Evolutionary conservation across 2,329 filamentous ascomycete species (phyloP).

Genomic region (Diaporthe destruens): DNA sequence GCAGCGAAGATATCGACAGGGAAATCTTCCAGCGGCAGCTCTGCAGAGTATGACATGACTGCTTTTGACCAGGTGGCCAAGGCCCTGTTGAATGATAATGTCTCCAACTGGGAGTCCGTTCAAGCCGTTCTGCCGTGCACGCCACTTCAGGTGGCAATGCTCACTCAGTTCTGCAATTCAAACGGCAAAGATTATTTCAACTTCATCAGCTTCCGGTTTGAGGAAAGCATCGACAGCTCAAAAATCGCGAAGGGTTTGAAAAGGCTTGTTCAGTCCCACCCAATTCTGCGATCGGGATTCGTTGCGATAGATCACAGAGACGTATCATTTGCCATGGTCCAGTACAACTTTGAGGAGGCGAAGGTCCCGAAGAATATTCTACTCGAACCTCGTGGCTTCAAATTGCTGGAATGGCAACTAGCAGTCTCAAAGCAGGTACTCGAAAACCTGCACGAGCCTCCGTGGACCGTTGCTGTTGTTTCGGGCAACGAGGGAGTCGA

Average conservation of each 20-base stretch:
- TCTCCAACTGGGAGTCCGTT: conserved; percentile 52
- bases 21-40: not conserved
- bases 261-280: conserved; percentile 64
- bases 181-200: conserved; percentile 82
- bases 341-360: conserved; percentile 56
- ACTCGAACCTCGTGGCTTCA: conserved; percentile 44
- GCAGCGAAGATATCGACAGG: conserved; percentile 43
- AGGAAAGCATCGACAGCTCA: conserved; percentile 52
- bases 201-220: conserved; percentile 68
- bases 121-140: conserved; percentile 82
- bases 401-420: conserved; percentile 54
- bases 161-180: conserved; percentile 79
- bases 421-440: conserved; percentile 52
- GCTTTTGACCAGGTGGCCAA: conserved; percentile 54
- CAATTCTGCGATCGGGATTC: conserved; percentile 85
- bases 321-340: conserved; percentile 80
- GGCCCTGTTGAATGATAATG: conserved; percentile 46
- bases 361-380: conserved; percentile 44
- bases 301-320: conserved; percentile 69
- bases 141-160: conserved; percentile 81
- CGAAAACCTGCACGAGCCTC: conserved; percentile 63
- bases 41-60: conserved; percentile 54
- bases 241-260: conserved; percentile 71
- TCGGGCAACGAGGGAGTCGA: conserved; percentile 43
- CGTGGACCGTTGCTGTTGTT: conserved; percentile 73